Evolutionary conservation across 345 rosid species (phyloP).

Genomic region (Linum tenue): DNA sequence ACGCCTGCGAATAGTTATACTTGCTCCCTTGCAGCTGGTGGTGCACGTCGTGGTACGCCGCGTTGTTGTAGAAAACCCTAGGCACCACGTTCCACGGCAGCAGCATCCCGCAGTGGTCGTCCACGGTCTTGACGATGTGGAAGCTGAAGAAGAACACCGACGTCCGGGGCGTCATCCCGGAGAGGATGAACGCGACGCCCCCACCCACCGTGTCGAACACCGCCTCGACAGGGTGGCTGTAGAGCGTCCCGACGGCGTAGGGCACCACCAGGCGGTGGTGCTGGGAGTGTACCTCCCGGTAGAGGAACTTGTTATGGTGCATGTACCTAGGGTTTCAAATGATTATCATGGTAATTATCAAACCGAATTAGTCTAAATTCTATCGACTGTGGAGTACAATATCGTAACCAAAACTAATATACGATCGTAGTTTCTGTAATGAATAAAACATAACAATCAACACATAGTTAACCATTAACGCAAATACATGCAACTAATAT

Average conservation of each 20-base stretch:
- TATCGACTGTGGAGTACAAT: too few species aligned
- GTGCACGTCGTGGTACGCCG: conserved; percentile 63
- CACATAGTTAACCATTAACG: too few species aligned
- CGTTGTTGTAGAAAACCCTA: conserved; percentile 45
- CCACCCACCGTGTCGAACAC: conserved; percentile 64
- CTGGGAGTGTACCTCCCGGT: conserved; percentile 60
- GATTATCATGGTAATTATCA: too few species aligned
- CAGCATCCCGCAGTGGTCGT: conserved; percentile 67
- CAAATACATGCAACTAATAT: too few species aligned
- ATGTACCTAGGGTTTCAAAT: conserved; percentile 18
- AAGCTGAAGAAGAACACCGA: conserved; percentile 59
- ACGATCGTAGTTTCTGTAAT: too few species aligned
- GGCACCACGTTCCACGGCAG: conserved; percentile 43
- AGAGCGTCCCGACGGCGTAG: conserved; percentile 64
- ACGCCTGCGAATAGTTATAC: conserved; percentile 71
- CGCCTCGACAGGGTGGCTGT: conserved; percentile 61
- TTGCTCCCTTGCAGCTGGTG: conserved; percentile 66
- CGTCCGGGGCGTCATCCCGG: conserved; percentile 68
- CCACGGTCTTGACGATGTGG: conserved; percentile 51
- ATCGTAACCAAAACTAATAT: too few species aligned
- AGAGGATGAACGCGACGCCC: conserved; percentile 51
- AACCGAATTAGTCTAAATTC: too few species aligned
- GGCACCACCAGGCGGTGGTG: conserved; percentile 64
- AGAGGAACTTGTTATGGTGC: conserved; percentile 65
- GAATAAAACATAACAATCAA: too few species aligned